These are phyloP conservation scores for Paramecium caudatum DNA, from an alignment of 73 alveolate genomes.

Conservation along the genomic window DNA sequence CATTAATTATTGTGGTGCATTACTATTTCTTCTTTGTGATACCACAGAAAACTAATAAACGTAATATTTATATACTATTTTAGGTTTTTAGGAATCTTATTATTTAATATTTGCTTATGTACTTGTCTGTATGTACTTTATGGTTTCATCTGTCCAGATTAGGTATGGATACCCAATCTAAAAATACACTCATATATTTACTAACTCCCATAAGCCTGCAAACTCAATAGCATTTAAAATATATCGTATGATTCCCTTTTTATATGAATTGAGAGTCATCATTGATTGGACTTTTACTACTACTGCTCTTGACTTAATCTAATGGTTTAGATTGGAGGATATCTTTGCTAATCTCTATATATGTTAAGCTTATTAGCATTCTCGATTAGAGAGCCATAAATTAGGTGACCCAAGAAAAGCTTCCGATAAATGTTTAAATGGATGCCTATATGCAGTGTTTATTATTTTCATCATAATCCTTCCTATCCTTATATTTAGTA, in stretches of 20 bases:
- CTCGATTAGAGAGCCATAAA: conserved; percentile 66
- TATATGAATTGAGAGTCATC: conserved; percentile 92
- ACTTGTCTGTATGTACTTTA: conserved; percentile 83
- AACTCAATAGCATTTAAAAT: conserved; percentile 83
- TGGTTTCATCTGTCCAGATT: conserved; percentile 85
- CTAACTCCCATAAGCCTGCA: conserved; percentile 73
- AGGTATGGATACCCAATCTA: conserved; percentile 89
- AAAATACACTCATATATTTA: conserved; percentile 74
- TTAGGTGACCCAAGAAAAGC: conserved; percentile 76
- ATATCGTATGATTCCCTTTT: conserved; percentile 93
- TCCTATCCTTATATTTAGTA: conserved; percentile 93
- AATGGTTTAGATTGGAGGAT: conserved; percentile 96
- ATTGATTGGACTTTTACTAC: conserved; percentile 98
- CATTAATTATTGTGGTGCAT: conserved; percentile 55
- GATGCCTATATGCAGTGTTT: conserved; percentile 84
- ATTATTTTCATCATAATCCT: conserved; percentile 85
- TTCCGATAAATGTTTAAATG: conserved; percentile 79
- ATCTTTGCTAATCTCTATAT: conserved; percentile 87
- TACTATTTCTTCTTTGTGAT: conserved; percentile 66
- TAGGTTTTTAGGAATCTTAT: conserved; percentile 67
- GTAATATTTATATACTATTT: background rate
- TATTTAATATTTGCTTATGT: conserved; percentile 84
- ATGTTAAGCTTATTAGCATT: conserved; percentile 59
- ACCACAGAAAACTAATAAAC: conserved; percentile 63
- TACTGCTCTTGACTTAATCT: conserved; percentile 93